A percentile compares a stretch with the other conserved stretches of the same genome.
phyloP scores from a whole-genome alignment of 2,329 filamentous ascomycete genomes.

The Ceratocystis colombiana region DNA sequence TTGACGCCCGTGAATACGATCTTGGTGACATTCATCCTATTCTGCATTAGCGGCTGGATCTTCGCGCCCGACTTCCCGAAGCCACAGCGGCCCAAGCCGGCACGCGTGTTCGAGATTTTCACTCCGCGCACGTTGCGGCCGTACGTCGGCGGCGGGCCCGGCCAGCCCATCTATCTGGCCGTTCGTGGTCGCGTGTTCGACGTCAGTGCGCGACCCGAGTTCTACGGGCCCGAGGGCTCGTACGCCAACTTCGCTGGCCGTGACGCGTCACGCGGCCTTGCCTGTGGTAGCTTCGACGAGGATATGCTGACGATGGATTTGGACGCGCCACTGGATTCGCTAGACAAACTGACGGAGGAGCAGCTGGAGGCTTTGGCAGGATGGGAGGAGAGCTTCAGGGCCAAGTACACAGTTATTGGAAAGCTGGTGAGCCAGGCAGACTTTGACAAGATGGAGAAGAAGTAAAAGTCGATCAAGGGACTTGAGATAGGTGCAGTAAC shows the following conservation, averaged over 20 bases:
- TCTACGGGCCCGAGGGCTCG: slow-evolving; percentile 90
- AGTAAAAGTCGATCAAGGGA: slow-evolving; percentile 14
- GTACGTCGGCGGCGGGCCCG: slow-evolving; percentile 60
- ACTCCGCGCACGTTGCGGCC: slow-evolving; percentile 73
- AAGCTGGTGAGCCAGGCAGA: slow-evolving; percentile 55
- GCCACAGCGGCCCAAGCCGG: slow-evolving; percentile 40
- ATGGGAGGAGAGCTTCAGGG: slow-evolving; percentile 87
- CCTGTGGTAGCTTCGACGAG: slow-evolving; percentile 85
- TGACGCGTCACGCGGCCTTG: slow-evolving; percentile 79
- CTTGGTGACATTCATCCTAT: slow-evolving; percentile 46
- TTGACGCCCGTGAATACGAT: slow-evolving; percentile 54
- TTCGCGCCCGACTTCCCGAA: slow-evolving; percentile 34
- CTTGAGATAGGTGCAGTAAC: not conserved
- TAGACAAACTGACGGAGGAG: slow-evolving; percentile 60
- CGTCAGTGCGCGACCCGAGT: slow-evolving; percentile 74
- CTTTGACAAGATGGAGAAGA: slow-evolving; percentile 28
- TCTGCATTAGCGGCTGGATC: slow-evolving; percentile 37
- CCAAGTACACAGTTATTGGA: slow-evolving; percentile 94
- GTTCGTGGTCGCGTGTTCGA: slow-evolving; percentile 88
- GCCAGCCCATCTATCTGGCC: slow-evolving; percentile 73
- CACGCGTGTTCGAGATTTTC: slow-evolving; percentile 57
- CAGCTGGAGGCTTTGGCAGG: slow-evolving; percentile 74
- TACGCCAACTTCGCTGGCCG: slow-evolving; percentile 94
- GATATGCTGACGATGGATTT: slow-evolving; percentile 91
- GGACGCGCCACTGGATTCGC: slow-evolving; percentile 66